Evolutionary conservation across 495 filamentous ascomycete genomes (phyloP).

Genomic region (Pseudevernia furfuracea): DNA sequence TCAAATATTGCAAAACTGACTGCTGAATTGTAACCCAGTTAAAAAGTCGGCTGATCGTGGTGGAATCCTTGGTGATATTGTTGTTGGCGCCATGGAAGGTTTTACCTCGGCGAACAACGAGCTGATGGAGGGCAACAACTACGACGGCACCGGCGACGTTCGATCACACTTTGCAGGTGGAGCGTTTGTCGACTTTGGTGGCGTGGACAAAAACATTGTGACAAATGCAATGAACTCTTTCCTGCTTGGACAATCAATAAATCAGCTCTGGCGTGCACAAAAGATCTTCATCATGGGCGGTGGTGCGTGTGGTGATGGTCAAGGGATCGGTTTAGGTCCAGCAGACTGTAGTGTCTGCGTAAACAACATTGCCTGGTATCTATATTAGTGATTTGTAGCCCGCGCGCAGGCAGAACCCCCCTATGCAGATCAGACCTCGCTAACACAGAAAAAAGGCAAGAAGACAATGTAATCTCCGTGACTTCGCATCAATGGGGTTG

Average conservation of each 20-base stretch:
- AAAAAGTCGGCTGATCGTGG: constrained; percentile 30
- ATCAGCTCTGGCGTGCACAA: constrained; percentile 25
- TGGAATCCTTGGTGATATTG: constrained; percentile 23
- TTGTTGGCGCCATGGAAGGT: constrained; percentile 22
- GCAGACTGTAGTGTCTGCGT: constrained; percentile 21
- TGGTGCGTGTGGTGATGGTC: constrained; percentile 27
- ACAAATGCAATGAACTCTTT: constrained; percentile 25
- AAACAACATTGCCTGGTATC: constrained; percentile 31
- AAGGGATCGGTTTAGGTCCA: constrained; percentile 29
- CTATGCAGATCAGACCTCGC: neutral
- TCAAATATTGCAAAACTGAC: constrained; percentile 5
- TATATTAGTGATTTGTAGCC: constrained; percentile 27
- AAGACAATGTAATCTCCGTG: constrained; percentile 22
- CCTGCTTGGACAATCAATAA: constrained; percentile 26
- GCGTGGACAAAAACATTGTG: constrained; percentile 27
- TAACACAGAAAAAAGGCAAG: constrained; percentile 14
- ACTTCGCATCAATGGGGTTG: constrained; percentile 30
- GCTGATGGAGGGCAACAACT: constrained; percentile 26
- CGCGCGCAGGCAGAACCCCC: neutral
- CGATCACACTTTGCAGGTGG: constrained; percentile 27
- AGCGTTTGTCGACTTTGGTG: constrained; percentile 24
- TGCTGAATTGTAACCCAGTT: constrained; percentile 20
- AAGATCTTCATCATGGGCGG: constrained; percentile 32
- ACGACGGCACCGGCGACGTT: constrained; percentile 25
- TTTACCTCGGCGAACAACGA: constrained; percentile 29